Evolutionary conservation across 176 grass and related monocot species (phyloP).

Genomic region (Olyra latifolia): DNA sequence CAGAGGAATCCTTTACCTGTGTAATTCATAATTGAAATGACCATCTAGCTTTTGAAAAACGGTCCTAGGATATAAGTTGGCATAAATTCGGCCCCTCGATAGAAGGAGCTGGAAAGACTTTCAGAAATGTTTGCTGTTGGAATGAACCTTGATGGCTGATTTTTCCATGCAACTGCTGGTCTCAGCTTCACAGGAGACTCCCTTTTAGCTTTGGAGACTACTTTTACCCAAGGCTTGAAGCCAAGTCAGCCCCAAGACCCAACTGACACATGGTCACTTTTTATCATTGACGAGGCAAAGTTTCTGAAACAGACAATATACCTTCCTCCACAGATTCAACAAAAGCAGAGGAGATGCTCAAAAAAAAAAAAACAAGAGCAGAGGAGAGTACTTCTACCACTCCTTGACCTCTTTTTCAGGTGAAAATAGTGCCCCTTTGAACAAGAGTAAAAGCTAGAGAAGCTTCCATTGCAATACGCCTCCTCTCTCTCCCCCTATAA

Average conservation of each 20-base stretch:
- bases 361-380: too few relatives aligned
- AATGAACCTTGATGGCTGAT: neutral
- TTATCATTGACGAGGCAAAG: slow-evolving; percentile 16
- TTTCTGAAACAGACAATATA: slow-evolving; percentile 11
- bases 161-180: neutral
- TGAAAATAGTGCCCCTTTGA: slow-evolving; percentile 16
- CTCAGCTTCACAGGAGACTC: neutral
- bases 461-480: slow-evolving; percentile 9
- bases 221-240: too few relatives aligned
- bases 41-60: too few relatives aligned
- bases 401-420: slow-evolving; percentile 21
- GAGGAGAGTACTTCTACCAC: too few relatives aligned
- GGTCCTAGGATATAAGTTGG: too few relatives aligned
- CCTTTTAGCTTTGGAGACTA: too few relatives aligned
- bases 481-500: slow-evolving; percentile 13
- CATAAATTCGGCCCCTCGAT: neutral
- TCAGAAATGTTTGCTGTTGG: neutral
- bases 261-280: neutral
- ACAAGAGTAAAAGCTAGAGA: neutral
- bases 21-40: too few relatives aligned
- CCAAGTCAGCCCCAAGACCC: too few relatives aligned
- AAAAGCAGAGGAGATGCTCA: slow-evolving; percentile 17
- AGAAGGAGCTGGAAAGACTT: neutral
- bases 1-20: neutral
- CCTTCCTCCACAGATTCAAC: slow-evolving; percentile 13